Conservation (phyloP, 2,329 filamentous ascomycete species). For the Trichoderma gracile region DNA sequence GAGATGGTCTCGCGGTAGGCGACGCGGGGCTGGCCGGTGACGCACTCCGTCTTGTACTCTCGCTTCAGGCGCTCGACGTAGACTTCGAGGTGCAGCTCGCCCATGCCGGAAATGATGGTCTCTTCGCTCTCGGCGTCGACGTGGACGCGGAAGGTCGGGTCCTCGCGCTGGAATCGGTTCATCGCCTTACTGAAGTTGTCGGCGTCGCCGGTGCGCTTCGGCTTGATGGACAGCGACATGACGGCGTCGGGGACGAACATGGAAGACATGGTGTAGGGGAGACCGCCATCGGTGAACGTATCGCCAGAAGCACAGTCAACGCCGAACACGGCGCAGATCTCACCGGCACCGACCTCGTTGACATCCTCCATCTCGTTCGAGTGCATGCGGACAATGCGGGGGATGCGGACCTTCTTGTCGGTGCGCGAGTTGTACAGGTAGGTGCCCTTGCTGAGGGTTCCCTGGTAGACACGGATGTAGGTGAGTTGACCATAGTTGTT, state of each 20-base stretch:
- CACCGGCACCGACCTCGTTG: conserved; percentile 85
- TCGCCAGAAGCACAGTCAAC: conserved; percentile 97
- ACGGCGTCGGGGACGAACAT: conserved; percentile 99
- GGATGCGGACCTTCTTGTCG: conserved; percentile 94
- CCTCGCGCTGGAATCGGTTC: conserved; percentile 97
- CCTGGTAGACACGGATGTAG: conserved; percentile 98
- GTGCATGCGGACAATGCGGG: conserved; percentile 98
- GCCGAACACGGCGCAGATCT: conserved; percentile 98
- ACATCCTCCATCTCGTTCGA: conserved; percentile 99
- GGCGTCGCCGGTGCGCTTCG: conserved; percentile 87
- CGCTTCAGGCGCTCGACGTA: conserved; percentile 96
- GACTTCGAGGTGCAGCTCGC: conserved; percentile 93
- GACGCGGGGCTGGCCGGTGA: conserved; percentile 94
- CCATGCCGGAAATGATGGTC: conserved; percentile 98
- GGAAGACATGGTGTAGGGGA: conserved; percentile 94
- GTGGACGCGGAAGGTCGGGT: conserved; percentile 93
- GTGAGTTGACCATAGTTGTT: conserved; percentile 98
- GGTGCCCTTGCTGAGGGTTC: conserved; percentile 80
- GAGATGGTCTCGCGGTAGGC: conserved; percentile 95
- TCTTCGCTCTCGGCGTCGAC: conserved; percentile 91
- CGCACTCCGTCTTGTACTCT: conserved; percentile 94
- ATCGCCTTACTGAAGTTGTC: conserved; percentile 98
- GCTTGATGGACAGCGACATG: conserved; percentile 96
- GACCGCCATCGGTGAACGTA: conserved; percentile 90
- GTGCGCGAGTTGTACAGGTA: conserved; percentile 92